A percentile compares a stretch with the other conserved stretches of the same genome.
phyloP scores from a whole-genome alignment of 768 basidiomycete species.

The Hebeloma cylindrosporum region DNA sequence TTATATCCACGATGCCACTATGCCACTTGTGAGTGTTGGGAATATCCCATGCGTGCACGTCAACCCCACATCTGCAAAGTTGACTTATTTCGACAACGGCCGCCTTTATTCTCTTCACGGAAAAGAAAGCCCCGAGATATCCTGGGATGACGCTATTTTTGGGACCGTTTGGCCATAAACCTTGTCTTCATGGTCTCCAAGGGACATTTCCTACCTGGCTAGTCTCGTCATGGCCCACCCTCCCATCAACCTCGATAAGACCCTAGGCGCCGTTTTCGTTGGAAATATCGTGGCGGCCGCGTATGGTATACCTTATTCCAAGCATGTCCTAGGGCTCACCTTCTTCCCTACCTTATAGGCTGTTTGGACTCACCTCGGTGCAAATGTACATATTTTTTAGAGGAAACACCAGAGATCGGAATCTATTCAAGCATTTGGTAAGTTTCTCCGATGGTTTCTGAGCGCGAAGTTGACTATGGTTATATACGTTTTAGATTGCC shows the following conservation, averaged over 20 bases:
- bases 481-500: constrained; percentile 16
- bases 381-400: constrained; percentile 22
- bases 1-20: too few species aligned
- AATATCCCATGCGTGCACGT: too few species aligned
- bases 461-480: background rate
- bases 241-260: constrained; percentile 21
- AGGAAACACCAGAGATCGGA: constrained; percentile 19
- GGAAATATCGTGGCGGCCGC: constrained; percentile 19
- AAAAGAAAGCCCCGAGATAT: too few species aligned
- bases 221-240: constrained; percentile 18
- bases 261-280: constrained; percentile 23
- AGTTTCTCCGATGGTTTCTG: background rate
- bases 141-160: constrained; percentile 5
- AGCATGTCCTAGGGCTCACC: background rate
- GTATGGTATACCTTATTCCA: constrained; percentile 6
- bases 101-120: too few species aligned
- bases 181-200: constrained; percentile 4
- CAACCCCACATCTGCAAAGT: too few species aligned
- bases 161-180: constrained; percentile 13
- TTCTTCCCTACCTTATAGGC: constrained; percentile 5
- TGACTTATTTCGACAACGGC: too few species aligned
- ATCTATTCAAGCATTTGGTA: constrained; percentile 21
- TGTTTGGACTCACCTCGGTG: constrained; percentile 23
- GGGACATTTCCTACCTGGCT: background rate
- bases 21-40: too few species aligned